phyloP scores from a whole-genome alignment of 768 basidiomycete species.

The Tricholomella constricta region DNA sequence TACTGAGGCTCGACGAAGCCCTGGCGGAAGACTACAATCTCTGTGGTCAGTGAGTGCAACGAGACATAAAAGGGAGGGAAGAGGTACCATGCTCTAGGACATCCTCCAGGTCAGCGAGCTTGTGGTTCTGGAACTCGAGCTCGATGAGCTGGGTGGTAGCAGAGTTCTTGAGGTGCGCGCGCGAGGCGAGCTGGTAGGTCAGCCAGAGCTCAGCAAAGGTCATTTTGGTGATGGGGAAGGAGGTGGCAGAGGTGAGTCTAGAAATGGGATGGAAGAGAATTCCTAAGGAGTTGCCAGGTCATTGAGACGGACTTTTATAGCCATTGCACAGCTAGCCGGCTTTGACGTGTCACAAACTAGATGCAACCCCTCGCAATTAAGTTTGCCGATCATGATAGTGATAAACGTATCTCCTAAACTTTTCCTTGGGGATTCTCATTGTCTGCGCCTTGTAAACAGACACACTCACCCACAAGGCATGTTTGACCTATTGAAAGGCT shows the following conservation, averaged over 20 bases:
- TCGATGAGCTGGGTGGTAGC: slow-evolving; percentile 50
- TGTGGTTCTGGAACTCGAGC: slow-evolving; percentile 41
- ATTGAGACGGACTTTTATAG: slow-evolving; percentile 11
- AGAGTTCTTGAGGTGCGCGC: slow-evolving; percentile 35
- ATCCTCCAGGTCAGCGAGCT: slow-evolving; percentile 47
- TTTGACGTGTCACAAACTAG: slow-evolving; percentile 7
- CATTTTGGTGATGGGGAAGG: slow-evolving; percentile 10
- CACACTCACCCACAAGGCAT: too few relatives aligned
- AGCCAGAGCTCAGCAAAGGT: slow-evolving; percentile 46
- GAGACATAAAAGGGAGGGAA: not conserved
- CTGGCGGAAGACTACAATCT: slow-evolving; percentile 38
- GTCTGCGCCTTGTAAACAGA: too few relatives aligned
- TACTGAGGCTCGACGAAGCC: slow-evolving; percentile 48
- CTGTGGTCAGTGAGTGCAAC: slow-evolving; percentile 20
- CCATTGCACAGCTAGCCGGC: slow-evolving; percentile 2
- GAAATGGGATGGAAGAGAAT: not conserved
- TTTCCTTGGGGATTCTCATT: too few relatives aligned
- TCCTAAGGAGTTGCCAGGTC: not conserved
- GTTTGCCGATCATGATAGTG: too few relatives aligned
- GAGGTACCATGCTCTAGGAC: slow-evolving; percentile 45
- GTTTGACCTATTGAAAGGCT: too few relatives aligned
- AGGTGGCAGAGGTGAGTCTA: not conserved
- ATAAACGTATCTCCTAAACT: too few relatives aligned
- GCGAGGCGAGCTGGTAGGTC: slow-evolving; percentile 49
- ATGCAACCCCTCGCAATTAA: not conserved